Percentiles rank a stretch among this genome's conserved stretches.
phyloP scores from a whole-genome alignment of 768 basidiomycete species.

The Trametes villosa region DNA sequence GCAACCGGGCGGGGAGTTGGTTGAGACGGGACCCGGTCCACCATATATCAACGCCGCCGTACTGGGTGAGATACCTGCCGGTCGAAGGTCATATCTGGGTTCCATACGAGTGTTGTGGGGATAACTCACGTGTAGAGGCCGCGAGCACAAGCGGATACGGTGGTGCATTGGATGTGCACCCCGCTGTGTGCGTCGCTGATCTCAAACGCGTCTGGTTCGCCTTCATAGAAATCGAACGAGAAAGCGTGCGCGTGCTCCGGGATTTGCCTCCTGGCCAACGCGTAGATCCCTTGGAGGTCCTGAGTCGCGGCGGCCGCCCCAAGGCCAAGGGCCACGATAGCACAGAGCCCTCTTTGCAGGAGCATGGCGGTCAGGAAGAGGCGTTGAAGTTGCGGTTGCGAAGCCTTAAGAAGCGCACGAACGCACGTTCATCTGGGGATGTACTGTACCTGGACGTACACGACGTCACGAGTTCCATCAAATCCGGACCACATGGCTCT shows the following conservation, averaged over 20 bases:
- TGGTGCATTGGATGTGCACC: constrained; percentile 40
- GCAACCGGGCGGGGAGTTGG: constrained; percentile 36
- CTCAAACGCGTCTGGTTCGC: constrained; percentile 38
- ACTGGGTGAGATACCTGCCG: constrained; percentile 41
- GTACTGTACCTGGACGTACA: background rate
- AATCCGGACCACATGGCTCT: background rate
- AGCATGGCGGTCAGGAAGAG: constrained; percentile 1
- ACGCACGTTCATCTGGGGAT: background rate
- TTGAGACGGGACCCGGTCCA: constrained; percentile 47
- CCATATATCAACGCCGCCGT: constrained; percentile 46
- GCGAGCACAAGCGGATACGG: constrained; percentile 43
- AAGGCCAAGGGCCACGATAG: constrained; percentile 8
- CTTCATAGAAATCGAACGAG: constrained; percentile 34
- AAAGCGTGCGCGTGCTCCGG: constrained; percentile 39
- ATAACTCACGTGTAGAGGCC: constrained; percentile 42
- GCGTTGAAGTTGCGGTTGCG: too few relatives aligned
- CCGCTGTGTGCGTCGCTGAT: constrained; percentile 35
- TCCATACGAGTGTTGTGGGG: background rate
- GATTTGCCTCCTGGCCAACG: constrained; percentile 41
- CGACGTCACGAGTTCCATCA: background rate
- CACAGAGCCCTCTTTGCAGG: background rate
- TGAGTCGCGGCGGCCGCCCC: background rate
- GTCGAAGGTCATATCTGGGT: background rate
- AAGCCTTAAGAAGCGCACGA: background rate
- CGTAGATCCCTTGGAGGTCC: constrained; percentile 38